phyloP scores from a whole-genome alignment of 139 green algal genomes.

The Ettlia oleoabundans region DNA sequence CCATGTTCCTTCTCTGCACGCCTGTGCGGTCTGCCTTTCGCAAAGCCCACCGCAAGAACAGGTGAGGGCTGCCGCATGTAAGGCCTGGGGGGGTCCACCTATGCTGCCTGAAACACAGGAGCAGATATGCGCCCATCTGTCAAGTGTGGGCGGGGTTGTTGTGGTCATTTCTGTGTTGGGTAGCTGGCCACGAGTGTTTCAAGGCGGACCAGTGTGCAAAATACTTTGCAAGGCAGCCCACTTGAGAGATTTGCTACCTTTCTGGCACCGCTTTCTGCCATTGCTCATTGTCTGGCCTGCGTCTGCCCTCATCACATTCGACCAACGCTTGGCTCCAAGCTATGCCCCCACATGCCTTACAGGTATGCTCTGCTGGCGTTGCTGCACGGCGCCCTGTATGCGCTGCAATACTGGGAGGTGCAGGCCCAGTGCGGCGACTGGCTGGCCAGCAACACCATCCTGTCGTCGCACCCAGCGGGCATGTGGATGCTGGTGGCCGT shows the following conservation, averaged over 20 bases:
- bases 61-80: neutral
- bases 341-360: neutral
- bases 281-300: no score
- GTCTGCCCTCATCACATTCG: neutral
- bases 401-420: neutral
- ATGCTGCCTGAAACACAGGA: no score
- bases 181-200: no score
- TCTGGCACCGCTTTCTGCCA: no score
- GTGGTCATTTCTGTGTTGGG: no score
- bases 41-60: neutral
- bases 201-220: no score
- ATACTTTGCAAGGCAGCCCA: no score
- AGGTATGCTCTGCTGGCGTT: neutral
- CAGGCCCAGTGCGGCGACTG: neutral
- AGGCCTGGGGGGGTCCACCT: neutral
- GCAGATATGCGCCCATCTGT: no score
- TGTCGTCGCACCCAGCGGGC: neutral
- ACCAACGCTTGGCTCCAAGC: neutral
- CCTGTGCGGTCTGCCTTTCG: no score
- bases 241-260: no score
- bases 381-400: slow-evolving; percentile 10
- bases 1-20: slow-evolving; percentile 11
- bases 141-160: no score
- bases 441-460: neutral
- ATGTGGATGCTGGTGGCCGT: slow-evolving; percentile 11